Evolutionary conservation across 345 rosid genomes (phyloP).

Genomic region (Lepidium aucheri): DNA sequence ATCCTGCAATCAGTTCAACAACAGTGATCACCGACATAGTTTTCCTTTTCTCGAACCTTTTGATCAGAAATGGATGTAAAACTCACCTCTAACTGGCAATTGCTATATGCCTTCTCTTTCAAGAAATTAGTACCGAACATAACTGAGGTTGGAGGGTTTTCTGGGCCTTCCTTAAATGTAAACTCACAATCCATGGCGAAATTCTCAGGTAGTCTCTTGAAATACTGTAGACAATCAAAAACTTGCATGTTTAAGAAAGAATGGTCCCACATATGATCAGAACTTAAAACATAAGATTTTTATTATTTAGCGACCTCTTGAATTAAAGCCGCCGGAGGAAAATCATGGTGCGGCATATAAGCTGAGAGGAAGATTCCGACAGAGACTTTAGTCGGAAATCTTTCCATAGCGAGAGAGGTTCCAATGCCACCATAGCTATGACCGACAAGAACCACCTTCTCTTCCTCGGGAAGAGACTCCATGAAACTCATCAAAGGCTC

Average conservation of each 20-base stretch:
- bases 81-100: constrained; percentile 17
- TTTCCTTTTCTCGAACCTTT: background rate
- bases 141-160: constrained; percentile 25
- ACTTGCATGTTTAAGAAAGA: background rate
- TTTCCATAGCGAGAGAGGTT: constrained; percentile 47
- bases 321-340: background rate
- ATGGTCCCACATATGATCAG: background rate
- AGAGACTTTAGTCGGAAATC: constrained; percentile 37
- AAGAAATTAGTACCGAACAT: constrained; percentile 26
- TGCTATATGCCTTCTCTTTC: constrained; percentile 28
- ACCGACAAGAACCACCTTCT: constrained; percentile 48
- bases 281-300: background rate
- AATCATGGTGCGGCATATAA: constrained; percentile 41
- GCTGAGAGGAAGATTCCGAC: constrained; percentile 45
- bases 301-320: constrained; percentile 28
- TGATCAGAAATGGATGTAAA: background rate
- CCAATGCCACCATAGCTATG: constrained; percentile 52
- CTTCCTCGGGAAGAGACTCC: constrained; percentile 32
- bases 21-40: background rate
- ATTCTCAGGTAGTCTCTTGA: constrained; percentile 27
- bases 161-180: constrained; percentile 28
- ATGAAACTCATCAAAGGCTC: constrained; percentile 49
- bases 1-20: constrained; percentile 26
- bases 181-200: constrained; percentile 30
- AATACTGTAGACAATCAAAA: constrained; percentile 18